A percentile compares a stretch with the other conserved stretches of the same genome.
Conservation (phyloP, 176 grass and related monocot genomes). For the Triticum timopheevii region DNA sequence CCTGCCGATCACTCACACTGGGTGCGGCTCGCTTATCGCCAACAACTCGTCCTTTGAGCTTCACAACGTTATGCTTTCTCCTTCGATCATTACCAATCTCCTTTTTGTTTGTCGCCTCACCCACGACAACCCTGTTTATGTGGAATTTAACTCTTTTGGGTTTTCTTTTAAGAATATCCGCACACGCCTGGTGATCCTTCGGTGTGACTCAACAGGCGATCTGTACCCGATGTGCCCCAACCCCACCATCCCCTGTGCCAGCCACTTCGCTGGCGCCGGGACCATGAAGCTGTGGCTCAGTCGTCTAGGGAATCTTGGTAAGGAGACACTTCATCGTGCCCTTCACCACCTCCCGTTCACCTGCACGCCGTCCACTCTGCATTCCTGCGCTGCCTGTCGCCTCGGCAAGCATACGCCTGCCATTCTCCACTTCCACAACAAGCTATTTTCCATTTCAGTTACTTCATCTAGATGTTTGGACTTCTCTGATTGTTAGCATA, state of each 20-base stretch:
- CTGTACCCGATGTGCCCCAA: too few species aligned
- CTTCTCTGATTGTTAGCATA: background rate
- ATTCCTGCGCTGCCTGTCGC: background rate
- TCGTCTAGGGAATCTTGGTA: background rate
- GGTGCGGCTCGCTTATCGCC: background rate
- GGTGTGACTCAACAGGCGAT: too few species aligned
- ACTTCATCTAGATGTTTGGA: background rate
- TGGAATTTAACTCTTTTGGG: too few species aligned
- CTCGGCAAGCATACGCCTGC: background rate
- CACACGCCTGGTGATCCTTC: too few species aligned
- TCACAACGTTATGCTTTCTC: too few species aligned
- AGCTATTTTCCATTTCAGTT: background rate
- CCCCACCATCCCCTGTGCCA: too few species aligned
- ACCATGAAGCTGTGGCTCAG: background rate
- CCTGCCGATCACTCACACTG: background rate
- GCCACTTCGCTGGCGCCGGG: too few species aligned
- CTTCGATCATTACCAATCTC: too few species aligned
- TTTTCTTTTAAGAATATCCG: too few species aligned
- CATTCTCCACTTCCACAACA: background rate
- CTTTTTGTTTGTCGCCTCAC: too few species aligned
- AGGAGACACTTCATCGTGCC: too few species aligned
- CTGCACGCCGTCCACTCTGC: background rate
- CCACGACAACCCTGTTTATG: too few species aligned
- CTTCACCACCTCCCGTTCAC: background rate
- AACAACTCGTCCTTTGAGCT: background rate